A percentile compares a stretch with the other conserved stretches of the same genome.
These are phyloP conservation scores for Dendrocalamus sinicus DNA, from an alignment of 176 grass and related monocot genomes.

Conservation along the genomic window DNA sequence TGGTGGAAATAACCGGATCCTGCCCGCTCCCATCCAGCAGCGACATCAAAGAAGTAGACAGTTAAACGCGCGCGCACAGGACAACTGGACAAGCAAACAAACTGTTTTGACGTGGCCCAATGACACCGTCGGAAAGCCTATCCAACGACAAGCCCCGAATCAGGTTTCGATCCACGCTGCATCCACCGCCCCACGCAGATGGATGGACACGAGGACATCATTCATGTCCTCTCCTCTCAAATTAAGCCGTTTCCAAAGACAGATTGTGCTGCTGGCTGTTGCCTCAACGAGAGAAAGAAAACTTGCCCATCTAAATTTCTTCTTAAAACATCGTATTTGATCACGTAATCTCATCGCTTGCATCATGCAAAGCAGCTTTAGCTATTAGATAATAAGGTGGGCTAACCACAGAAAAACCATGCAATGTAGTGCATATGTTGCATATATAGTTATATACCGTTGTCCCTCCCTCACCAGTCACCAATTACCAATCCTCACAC, in stretches of 20 bases:
- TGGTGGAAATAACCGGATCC: neutral
- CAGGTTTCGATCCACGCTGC: neutral
- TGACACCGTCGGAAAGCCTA: neutral
- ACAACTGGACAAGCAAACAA: neutral
- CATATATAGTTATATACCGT: neutral
- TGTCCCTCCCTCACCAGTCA: constrained; percentile 17
- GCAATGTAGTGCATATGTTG: neutral
- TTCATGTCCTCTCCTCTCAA: neutral
- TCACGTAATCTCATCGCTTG: neutral
- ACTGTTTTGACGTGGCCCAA: neutral
- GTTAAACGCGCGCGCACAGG: neutral
- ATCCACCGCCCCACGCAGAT: neutral
- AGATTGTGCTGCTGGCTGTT: too few relatives aligned
- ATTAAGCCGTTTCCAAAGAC: neutral
- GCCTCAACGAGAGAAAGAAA: neutral
- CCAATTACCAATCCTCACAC: neutral
- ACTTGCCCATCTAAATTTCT: neutral
- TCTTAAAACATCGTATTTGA: neutral
- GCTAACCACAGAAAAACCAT: neutral
- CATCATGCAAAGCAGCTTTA: neutral
- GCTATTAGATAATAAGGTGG: neutral
- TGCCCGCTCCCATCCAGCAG: too few relatives aligned
- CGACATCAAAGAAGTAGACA: neutral
- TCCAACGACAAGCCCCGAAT: neutral
- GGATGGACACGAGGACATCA: neutral